Conservation (phyloP, 441 rosid species). For the Aleurites moluccanus region DNA sequence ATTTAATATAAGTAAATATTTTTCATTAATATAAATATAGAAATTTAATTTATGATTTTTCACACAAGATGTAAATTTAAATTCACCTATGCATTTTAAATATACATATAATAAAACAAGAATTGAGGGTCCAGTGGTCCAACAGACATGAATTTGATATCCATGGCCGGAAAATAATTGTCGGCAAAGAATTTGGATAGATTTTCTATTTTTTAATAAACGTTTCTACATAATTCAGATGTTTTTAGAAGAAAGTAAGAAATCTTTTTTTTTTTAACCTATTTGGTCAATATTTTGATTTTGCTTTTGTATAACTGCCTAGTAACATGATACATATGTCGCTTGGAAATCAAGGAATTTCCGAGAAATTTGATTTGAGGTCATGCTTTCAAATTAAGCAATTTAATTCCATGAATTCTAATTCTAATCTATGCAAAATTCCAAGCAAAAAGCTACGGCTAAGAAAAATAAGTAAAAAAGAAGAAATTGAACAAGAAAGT, state of each 20-base stretch:
- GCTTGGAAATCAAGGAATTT: slow-evolving; percentile 10
- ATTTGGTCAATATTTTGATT: neutral
- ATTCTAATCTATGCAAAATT: neutral
- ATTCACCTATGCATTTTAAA: no score
- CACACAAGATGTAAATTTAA: no score
- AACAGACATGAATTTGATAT: no score
- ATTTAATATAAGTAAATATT: no score
- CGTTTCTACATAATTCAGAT: no score
- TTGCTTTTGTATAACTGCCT: neutral
- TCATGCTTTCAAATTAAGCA: slow-evolving; percentile 1
- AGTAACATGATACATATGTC: neutral
- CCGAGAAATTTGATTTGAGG: neutral
- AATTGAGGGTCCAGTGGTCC: no score
- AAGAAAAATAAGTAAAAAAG: no score
- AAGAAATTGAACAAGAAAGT: no score
- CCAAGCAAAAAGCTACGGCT: no score
- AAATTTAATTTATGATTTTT: no score
- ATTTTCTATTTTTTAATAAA: neutral
- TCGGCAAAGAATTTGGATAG: neutral
- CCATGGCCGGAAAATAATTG: neutral
- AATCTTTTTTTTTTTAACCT: neutral
- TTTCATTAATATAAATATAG: no score
- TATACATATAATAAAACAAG: no score
- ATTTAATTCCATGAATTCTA: neutral
- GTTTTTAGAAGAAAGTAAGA: neutral